Evolutionary conservation across 495 filamentous ascomycete genomes (phyloP).

Genomic region (Sporormia fimetaria): DNA sequence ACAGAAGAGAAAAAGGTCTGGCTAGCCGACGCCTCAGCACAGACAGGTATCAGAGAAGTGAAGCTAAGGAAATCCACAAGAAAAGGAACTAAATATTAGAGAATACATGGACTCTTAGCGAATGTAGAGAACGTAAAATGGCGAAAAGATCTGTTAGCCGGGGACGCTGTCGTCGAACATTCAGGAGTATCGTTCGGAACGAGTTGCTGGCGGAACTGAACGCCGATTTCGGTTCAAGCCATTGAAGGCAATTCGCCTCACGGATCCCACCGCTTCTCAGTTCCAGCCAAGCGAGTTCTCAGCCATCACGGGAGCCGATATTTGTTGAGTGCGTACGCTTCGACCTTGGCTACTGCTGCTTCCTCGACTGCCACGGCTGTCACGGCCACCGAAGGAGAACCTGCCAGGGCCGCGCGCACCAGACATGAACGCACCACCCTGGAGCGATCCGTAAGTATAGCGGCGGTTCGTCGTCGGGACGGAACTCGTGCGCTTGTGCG

Average conservation of each 20-base stretch:
- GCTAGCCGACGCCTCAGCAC: conserved; percentile 8
- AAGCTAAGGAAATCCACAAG: conserved; percentile 10
- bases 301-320: conserved; percentile 79
- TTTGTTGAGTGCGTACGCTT: conserved; percentile 49
- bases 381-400: conserved; percentile 39
- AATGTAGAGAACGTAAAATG: conserved; percentile 25
- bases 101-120: conserved; percentile 14
- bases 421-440: conserved; percentile 46
- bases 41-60: conserved; percentile 27
- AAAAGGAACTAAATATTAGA: conserved; percentile 19
- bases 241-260: no score
- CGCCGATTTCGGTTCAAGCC: no score
- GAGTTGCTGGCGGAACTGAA: no score
- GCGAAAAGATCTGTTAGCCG: not conserved
- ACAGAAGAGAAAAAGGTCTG: conserved; percentile 17
- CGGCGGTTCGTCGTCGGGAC: conserved; percentile 33
- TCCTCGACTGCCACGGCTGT: conserved; percentile 57
- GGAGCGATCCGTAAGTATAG: conserved; percentile 40
- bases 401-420: conserved; percentile 28
- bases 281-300: conserved; percentile 99
- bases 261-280: conserved; percentile 42
- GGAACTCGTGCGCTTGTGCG: conserved; percentile 68
- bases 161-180: no score
- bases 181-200: no score
- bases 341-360: conserved; percentile 51